These are phyloP conservation scores for Aethionema arabicum DNA, from an alignment of 345 rosid species.

Conservation along the genomic window DNA sequence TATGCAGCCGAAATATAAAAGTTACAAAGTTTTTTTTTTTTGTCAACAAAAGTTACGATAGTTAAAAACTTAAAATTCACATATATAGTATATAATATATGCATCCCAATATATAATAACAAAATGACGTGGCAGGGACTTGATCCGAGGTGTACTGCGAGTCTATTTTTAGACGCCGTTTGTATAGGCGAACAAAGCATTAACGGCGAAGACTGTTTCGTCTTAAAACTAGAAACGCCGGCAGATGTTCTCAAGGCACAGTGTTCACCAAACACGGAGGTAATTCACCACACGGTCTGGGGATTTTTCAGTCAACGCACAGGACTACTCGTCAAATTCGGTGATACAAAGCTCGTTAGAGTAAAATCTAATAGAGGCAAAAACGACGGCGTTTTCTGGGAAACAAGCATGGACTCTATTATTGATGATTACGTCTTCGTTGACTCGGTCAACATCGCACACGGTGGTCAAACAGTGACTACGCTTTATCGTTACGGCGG, in stretches of 20 bases:
- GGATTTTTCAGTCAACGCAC: slow-evolving; percentile 93
- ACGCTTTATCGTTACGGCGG: slow-evolving; percentile 68
- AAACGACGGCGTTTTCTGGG: slow-evolving; percentile 66
- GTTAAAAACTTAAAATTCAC: too few relatives aligned
- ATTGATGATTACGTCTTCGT: slow-evolving; percentile 63
- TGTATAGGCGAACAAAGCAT: slow-evolving; percentile 66
- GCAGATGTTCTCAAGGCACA: slow-evolving; percentile 53
- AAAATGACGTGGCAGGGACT: slow-evolving; percentile 53
- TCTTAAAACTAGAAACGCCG: slow-evolving; percentile 66
- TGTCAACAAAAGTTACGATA: too few relatives aligned
- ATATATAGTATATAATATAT: too few relatives aligned
- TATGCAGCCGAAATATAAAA: too few relatives aligned
- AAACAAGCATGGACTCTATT: slow-evolving; percentile 67
- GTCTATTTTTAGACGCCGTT: slow-evolving; percentile 67
- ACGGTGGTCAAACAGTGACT: slow-evolving; percentile 62
- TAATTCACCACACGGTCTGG: slow-evolving; percentile 82
- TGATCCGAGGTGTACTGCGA: slow-evolving; percentile 81
- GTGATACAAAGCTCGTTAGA: slow-evolving; percentile 69
- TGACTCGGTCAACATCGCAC: slow-evolving; percentile 73
- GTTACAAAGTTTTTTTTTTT: too few relatives aligned
- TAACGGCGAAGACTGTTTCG: slow-evolving; percentile 64
- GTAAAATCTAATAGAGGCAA: slow-evolving; percentile 53
- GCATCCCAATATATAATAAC: too few relatives aligned
- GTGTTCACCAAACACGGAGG: slow-evolving; percentile 64
- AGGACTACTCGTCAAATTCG: slow-evolving; percentile 65